These are phyloP conservation scores for Penicillium sp. DNA, from an alignment of 2,329 filamentous ascomycete species.

Conservation along the genomic window DNA sequence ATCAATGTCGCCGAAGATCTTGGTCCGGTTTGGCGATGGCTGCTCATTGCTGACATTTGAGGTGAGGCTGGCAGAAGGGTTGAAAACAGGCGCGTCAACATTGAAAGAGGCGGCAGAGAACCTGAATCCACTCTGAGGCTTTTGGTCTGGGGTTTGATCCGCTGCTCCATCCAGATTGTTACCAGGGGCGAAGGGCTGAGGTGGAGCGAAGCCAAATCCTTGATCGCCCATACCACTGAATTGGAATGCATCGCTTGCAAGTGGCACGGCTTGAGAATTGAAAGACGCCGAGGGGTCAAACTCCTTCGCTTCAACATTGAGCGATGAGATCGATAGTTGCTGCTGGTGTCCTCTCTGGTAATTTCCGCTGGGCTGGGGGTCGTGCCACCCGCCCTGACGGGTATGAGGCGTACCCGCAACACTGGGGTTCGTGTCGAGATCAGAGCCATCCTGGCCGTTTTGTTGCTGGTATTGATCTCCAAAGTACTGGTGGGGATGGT, in stretches of 20 bases:
- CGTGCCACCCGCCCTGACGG: slow-evolving; percentile 37
- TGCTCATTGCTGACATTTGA: slow-evolving; percentile 25
- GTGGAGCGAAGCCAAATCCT: slow-evolving; percentile 51
- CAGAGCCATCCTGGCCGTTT: slow-evolving; percentile 56
- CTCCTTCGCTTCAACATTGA: slow-evolving; percentile 87
- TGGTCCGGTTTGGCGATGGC: slow-evolving; percentile 28
- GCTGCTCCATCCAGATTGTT: slow-evolving; percentile 18
- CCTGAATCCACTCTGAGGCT: slow-evolving; percentile 52
- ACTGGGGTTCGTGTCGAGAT: slow-evolving; percentile 74
- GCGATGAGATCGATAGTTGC: slow-evolving; percentile 70
- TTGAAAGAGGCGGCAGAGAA: slow-evolving; percentile 72
- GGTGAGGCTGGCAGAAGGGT: slow-evolving; percentile 51
- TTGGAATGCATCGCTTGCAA: slow-evolving; percentile 46
- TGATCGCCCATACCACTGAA: slow-evolving; percentile 34
- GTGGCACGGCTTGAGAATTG: slow-evolving; percentile 47
- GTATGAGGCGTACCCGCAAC: slow-evolving; percentile 64
- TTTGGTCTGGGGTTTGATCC: slow-evolving; percentile 13
- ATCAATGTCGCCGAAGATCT: slow-evolving; percentile 70
- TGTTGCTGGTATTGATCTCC: slow-evolving; percentile 34
- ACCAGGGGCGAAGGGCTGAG: slow-evolving; percentile 69
- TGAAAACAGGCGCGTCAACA: slow-evolving; percentile 75
- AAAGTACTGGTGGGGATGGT: slow-evolving; percentile 38
- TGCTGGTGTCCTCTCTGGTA: slow-evolving; percentile 58
- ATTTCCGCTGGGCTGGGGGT: slow-evolving; percentile 32
- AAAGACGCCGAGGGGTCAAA: slow-evolving; percentile 67